Conservation (phyloP, 257 asterid genomes). For the Solanum etuberosum region DNA sequence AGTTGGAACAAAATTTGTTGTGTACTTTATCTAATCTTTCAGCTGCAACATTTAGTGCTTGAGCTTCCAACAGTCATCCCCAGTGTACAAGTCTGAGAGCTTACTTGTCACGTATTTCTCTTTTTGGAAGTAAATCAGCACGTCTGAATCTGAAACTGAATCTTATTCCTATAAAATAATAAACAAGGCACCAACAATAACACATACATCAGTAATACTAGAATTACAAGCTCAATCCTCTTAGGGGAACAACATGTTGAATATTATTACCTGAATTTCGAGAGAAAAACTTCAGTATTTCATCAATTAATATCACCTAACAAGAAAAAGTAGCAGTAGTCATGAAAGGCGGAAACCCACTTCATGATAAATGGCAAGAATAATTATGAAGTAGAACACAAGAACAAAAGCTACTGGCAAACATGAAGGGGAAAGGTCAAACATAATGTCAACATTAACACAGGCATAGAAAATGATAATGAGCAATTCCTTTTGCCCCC, state of each 20-base stretch:
- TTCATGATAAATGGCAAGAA: background rate
- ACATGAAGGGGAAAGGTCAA: background rate
- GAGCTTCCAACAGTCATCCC: background rate
- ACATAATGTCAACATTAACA: background rate
- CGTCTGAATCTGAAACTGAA: constrained; percentile 63
- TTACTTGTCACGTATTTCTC: constrained; percentile 56
- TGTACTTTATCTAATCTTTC: background rate
- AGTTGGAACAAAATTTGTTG: background rate
- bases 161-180: constrained; percentile 33
- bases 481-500: background rate
- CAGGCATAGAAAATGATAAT: background rate
- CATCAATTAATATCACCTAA: constrained; percentile 91
- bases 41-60: background rate
- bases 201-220: background rate
- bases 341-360: background rate
- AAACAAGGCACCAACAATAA: background rate
- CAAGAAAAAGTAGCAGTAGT: background rate
- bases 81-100: background rate
- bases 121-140: constrained; percentile 75
- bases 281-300: constrained; percentile 86
- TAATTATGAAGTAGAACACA: background rate
- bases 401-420: background rate
- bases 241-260: background rate
- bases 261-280: constrained; percentile 43
- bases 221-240: background rate